Conservation (phyloP, 2,329 filamentous ascomycete genomes). For the Botrytis pseudocinerea region DNA sequence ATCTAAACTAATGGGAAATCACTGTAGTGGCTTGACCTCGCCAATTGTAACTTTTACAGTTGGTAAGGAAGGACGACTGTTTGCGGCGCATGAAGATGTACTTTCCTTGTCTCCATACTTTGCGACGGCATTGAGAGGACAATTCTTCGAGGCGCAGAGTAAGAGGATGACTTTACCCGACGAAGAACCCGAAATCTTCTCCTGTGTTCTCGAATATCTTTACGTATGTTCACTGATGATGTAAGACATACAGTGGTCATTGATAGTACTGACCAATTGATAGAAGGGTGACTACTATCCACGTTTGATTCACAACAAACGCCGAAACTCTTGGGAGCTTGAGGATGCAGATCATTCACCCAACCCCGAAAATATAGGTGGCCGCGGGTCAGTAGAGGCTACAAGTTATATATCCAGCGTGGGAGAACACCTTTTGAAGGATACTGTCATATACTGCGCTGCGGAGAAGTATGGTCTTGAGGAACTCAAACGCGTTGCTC, state of each 20-base stretch:
- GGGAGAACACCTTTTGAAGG: constrained; percentile 77
- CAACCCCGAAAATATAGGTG: constrained; percentile 56
- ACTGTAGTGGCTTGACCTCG: constrained; percentile 46
- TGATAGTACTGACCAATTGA: constrained; percentile 7
- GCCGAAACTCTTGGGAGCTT: constrained; percentile 84
- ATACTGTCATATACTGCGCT: constrained; percentile 93
- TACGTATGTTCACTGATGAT: constrained; percentile 52
- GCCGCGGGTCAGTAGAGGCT: constrained; percentile 66
- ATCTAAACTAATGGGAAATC: constrained; percentile 24
- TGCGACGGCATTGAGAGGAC: constrained; percentile 66
- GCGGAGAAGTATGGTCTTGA: constrained; percentile 89
- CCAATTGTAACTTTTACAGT: constrained; percentile 87
- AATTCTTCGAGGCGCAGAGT: constrained; percentile 73
- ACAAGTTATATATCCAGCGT: constrained; percentile 76
- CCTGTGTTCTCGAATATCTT: constrained; percentile 90
- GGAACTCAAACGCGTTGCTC: constrained; percentile 84
- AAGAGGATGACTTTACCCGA: constrained; percentile 72
- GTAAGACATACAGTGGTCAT: neutral
- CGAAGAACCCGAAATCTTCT: constrained; percentile 90
- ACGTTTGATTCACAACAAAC: constrained; percentile 82
- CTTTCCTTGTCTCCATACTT: constrained; percentile 86
- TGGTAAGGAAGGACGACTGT: constrained; percentile 81
- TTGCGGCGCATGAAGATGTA: constrained; percentile 93
- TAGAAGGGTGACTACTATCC: constrained; percentile 58
- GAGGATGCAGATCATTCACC: constrained; percentile 66